These are phyloP conservation scores for Acanthamoeba royreba DNA, from an alignment of 208 protist genomes.

Conservation along the genomic window DNA sequence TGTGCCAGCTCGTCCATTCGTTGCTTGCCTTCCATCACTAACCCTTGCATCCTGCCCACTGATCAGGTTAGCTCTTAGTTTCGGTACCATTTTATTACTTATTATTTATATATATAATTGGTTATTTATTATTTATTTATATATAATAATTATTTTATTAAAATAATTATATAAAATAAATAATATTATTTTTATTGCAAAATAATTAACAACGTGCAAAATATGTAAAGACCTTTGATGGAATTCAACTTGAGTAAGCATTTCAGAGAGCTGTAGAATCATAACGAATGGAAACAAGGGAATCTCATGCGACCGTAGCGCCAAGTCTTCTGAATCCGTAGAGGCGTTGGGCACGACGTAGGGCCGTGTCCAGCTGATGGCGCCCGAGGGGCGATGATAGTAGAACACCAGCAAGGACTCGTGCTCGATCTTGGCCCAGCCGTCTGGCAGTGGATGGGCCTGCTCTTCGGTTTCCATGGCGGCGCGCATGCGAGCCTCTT, in stretches of 20 bases:
- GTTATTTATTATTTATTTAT: too few species aligned
- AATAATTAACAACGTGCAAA: not conserved
- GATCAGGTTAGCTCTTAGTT: too few species aligned
- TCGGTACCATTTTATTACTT: too few species aligned
- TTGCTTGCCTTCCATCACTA: too few species aligned
- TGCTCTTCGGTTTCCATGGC: not conserved
- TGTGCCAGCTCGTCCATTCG: too few species aligned
- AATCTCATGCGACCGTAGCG: not conserved
- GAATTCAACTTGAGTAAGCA: not conserved
- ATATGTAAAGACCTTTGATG: not conserved
- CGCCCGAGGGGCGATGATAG: not conserved
- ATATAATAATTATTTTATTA: too few species aligned
- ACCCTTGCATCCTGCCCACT: too few species aligned
- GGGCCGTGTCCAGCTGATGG: slow-evolving; percentile 19
- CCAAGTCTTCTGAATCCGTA: not conserved
- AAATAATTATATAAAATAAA: too few species aligned
- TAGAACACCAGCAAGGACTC: not conserved
- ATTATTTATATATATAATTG: too few species aligned
- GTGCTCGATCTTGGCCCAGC: not conserved
- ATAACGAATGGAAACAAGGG: not conserved
- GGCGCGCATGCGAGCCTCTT: not conserved
- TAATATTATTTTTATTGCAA: too few species aligned
- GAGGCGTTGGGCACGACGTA: not conserved
- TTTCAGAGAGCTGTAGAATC: not conserved
- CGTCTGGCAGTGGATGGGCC: not conserved